Base-by-base conservation (phyloP, 306 rosid genomes). In the Ormosia semicastrata region DNA sequence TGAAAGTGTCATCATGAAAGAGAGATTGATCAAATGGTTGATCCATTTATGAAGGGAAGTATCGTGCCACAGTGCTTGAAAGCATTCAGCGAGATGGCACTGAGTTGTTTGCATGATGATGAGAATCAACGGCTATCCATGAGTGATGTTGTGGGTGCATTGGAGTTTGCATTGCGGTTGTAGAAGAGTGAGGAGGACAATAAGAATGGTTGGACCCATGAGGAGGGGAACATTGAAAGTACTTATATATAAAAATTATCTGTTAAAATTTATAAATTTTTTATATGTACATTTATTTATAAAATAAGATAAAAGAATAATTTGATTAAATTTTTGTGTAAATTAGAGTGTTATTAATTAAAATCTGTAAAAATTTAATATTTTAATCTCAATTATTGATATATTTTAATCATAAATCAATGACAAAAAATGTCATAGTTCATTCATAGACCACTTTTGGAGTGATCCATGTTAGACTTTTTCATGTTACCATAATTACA, bases 61-160 rank as follows among this genome's bases (percentile, higher is more conserved):
- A 24, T 24, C 24, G 24, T 24, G 24, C 24, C 1, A 0, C 54
- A 82, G 3, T 78, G 88, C 41, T 24, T 87, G 8, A 75, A 49
- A 41, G 64, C 76, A 4, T 89, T 18, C 5, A 37, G 66, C 0
- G 76, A 85, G 24, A n/a, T 82, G 18, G 87, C 79, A 0, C 15
- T 86, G 56, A 86, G 77, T 64, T 87, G 93, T 73, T 49, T 89
- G 29, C 44, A n/a, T 12, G 91, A 91, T 0, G 70, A 86, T 2
- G 88, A 91, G 3, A n/a, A 12, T 10, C 65, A 87, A 29, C 64
- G 92, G 33, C 88, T 84, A 0, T 71, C 88, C 0, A 89, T 89
- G 93, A 80, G 78, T 6, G 91, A 89, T 24, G 88, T 91, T 15
- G 77, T 82, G 18, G 40, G 47, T 81, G 75, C n/a, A 2, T 63